Conservation (phyloP, 2,329 filamentous ascomycete genomes). For the Phyllosticta citribraziliensis region DNA sequence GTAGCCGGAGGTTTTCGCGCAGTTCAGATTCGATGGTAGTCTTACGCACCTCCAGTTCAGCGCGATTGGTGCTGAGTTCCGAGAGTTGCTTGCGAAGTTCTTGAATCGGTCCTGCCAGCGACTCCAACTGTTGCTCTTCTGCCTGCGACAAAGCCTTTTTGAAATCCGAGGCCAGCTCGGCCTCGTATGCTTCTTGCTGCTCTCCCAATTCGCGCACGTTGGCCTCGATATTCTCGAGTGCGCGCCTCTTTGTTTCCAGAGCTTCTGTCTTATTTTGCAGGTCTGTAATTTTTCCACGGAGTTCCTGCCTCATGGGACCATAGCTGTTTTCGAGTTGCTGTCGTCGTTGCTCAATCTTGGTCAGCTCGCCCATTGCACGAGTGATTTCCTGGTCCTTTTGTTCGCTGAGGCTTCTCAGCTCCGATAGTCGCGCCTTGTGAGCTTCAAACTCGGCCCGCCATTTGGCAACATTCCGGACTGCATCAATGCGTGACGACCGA, state of each 20-base stretch:
- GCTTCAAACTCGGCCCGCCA: constrained; percentile 67
- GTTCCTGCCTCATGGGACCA: constrained; percentile 66
- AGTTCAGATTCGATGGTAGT: constrained; percentile 77
- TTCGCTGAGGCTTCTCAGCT: constrained; percentile 63
- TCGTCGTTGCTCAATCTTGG: constrained; percentile 71
- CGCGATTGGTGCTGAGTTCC: constrained; percentile 60
- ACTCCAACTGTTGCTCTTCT: constrained; percentile 75
- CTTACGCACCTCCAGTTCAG: constrained; percentile 72
- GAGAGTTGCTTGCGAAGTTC: constrained; percentile 68
- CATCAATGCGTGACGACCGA: constrained; percentile 75
- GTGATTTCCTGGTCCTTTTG: constrained; percentile 83
- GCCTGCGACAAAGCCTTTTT: constrained; percentile 75
- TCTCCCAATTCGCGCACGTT: constrained; percentile 49
- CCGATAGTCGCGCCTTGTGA: constrained; percentile 51
- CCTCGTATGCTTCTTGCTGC: constrained; percentile 65
- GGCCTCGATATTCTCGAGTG: constrained; percentile 60
- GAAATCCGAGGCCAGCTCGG: constrained; percentile 77
- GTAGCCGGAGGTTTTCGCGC: constrained; percentile 77
- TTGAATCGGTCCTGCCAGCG: constrained; percentile 58
- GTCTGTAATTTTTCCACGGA: constrained; percentile 64
- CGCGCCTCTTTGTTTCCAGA: constrained; percentile 59
- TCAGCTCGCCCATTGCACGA: constrained; percentile 68
- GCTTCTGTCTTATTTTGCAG: constrained; percentile 64
- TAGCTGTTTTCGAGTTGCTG: constrained; percentile 73
- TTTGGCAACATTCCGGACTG: constrained; percentile 63